Percentiles rank a stretch among this genome's conserved stretches.
These are phyloP conservation scores for Salisapilia sapeloensis DNA, from an alignment of 352 stramenopile genomes.

Conservation along the genomic window DNA sequence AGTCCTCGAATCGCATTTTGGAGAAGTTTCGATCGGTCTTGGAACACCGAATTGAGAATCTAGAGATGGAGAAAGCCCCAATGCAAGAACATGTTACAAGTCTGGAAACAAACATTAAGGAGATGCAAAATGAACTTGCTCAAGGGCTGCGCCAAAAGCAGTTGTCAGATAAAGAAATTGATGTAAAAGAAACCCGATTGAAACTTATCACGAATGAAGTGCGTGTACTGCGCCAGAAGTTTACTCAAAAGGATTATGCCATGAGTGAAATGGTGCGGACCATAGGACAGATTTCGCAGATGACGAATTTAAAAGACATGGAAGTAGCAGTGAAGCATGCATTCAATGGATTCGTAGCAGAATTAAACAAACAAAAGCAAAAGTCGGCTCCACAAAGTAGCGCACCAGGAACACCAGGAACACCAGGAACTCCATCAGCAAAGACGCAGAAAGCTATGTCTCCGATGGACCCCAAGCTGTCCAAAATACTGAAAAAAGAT, in stretches of 20 bases:
- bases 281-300: slow-evolving; percentile 45
- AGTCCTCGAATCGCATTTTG: slow-evolving; percentile 57
- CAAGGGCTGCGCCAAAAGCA: slow-evolving; percentile 58
- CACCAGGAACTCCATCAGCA: too few relatives aligned
- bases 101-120: slow-evolving; percentile 48
- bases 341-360: slow-evolving; percentile 58
- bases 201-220: slow-evolving; percentile 59
- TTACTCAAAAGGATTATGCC: slow-evolving; percentile 63
- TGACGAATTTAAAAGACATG: slow-evolving; percentile 68
- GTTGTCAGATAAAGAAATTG: slow-evolving; percentile 33
- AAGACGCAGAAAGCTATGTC: too few relatives aligned
- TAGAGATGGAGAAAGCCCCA: slow-evolving; percentile 51
- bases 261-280: slow-evolving; percentile 69
- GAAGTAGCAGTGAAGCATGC: slow-evolving; percentile 64
- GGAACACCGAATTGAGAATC: slow-evolving; percentile 50
- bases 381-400: too few relatives aligned
- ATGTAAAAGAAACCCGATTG: slow-evolving; percentile 59
- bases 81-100: slow-evolving; percentile 39
- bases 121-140: slow-evolving; percentile 61
- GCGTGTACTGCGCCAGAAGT: slow-evolving; percentile 48
- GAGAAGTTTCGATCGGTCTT: slow-evolving; percentile 75
- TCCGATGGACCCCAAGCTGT: too few relatives aligned
- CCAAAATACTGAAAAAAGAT: too few relatives aligned
- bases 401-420: too few relatives aligned
- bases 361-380: too few relatives aligned